Evolutionary conservation across 2,329 filamentous ascomycete species (phyloP).

Genomic region (Plenodomus tracheiphilus): DNA sequence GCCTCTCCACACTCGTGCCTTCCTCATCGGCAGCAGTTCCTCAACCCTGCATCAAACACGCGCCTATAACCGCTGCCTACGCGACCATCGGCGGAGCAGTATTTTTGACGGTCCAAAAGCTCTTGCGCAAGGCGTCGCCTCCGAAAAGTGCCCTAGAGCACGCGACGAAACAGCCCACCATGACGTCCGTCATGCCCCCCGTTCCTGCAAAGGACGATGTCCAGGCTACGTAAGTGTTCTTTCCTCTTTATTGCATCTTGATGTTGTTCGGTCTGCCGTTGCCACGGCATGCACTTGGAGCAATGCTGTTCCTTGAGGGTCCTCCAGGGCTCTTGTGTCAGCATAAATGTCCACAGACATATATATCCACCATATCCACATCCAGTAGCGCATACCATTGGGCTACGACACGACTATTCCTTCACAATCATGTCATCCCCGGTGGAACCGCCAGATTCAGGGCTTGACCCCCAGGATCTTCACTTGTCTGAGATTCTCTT

Average conservation of each 20-base stretch:
- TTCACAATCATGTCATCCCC: not conserved
- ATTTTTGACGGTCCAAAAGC: slow-evolving; percentile 21
- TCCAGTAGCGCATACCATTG: not conserved
- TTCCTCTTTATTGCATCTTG: too few species aligned
- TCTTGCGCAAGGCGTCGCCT: slow-evolving; percentile 37
- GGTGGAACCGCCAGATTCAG: not conserved
- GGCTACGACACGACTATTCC: not conserved
- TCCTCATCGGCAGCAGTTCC: slow-evolving; percentile 1
- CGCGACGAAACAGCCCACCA: slow-evolving; percentile 32
- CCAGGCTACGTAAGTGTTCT: slow-evolving; percentile 60
- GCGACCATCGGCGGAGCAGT: slow-evolving; percentile 5
- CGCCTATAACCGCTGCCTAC: not conserved
- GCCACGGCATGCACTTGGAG: not conserved
- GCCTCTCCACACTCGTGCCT: slow-evolving; percentile 6
- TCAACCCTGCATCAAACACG: not conserved
- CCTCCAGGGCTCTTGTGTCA: too few species aligned
- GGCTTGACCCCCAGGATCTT: not conserved
- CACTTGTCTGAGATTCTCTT: too few species aligned
- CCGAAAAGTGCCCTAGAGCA: slow-evolving; percentile 39
- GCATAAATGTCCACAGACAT: too few species aligned
- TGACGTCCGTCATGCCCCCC: slow-evolving; percentile 44
- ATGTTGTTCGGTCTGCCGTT: too few species aligned
- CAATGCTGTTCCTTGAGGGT: too few species aligned
- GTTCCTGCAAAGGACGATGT: slow-evolving; percentile 62
- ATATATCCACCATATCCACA: not conserved